Conservation (phyloP, 108 stramenopile genomes). For the Fragilariopsis cylindrus region DNA sequence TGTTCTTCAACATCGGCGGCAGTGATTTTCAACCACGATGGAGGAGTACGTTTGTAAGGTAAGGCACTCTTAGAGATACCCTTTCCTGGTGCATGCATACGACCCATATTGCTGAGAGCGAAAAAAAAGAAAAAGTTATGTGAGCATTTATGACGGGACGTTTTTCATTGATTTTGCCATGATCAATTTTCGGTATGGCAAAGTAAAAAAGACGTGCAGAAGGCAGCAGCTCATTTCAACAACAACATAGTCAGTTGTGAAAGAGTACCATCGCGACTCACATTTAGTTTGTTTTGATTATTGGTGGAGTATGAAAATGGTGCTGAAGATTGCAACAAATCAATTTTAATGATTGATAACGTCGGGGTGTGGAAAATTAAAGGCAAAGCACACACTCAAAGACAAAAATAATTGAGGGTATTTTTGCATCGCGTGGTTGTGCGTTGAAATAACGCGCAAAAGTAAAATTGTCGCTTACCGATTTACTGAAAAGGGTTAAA, state of each 20-base stretch:
- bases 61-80: constrained; percentile 98
- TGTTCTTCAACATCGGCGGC: constrained; percentile 94
- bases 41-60: constrained; percentile 99
- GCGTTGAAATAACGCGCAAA: too few relatives aligned
- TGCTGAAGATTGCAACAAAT: neutral
- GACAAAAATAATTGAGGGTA: neutral
- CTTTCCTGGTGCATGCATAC: constrained; percentile 98
- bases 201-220: constrained; percentile 55
- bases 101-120: constrained; percentile 77
- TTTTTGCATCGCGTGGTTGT: neutral
- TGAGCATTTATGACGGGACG: constrained; percentile 1
- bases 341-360: neutral
- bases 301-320: constrained; percentile 10
- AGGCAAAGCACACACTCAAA: too few relatives aligned
- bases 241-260: constrained; percentile 17
- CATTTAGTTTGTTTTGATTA: constrained; percentile 48
- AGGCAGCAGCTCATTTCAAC: constrained; percentile 63
- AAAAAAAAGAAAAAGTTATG: constrained; percentile 16
- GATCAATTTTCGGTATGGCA: neutral
- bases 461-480: constrained; percentile 2
- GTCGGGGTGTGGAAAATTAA: too few relatives aligned
- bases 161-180: neutral
- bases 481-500: constrained; percentile 8
- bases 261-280: constrained; percentile 79
- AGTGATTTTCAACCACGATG: constrained; percentile 96